Evolutionary conservation across 2,329 filamentous ascomycete genomes (phyloP), one percentile per base, ranked within the genome.

Genomic region (Hortaea sp.): DNA sequence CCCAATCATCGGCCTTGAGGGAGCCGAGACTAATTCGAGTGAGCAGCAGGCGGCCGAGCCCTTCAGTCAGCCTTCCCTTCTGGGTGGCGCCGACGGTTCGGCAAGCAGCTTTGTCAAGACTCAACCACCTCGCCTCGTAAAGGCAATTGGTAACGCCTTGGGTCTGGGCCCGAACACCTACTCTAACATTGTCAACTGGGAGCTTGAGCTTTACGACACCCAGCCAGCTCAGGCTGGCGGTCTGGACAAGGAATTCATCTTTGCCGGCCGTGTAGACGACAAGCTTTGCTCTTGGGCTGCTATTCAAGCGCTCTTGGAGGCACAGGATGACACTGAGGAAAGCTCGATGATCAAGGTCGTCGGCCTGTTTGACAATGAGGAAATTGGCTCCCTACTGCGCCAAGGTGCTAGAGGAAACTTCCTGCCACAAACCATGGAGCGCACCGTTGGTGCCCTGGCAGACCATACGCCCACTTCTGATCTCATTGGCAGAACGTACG

Each of bases 251-350:
- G 90, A 97, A 58, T 84, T 98, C 64, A 94, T 98, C 67, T 95
- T 90, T 54, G 90, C 87, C 6, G 89, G 90, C 48, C 84, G 92
- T 45, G 92, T 97, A 55, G 92, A 98, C 63, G 92, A 98, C 70
- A 97, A 95, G 73, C 82, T 98, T 41, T 97, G 92, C 74, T 94
- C 86, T 30, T 97, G 88, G 82, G 81, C 88, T 6, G 90, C 92
- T 6, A 75, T 95, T 44, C 82, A 89, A 65, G 89, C 81, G 3
- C 80, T 98, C 0, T 73, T 95, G 29, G 66, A 72, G 66, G 70
- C 76, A 1, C 64, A 71, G 46, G 74, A 81, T n/a, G 71, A 69
- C 35, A 63, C 71, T 1, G 63, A 69, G 62, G 51, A 63, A 39
- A 80, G 83, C 49, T 76, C 82, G 10, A 77, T 83, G 45, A 81